Evolutionary conservation across 352 stramenopile species (phyloP).

Genomic region (Sclerospora graminicola): DNA sequence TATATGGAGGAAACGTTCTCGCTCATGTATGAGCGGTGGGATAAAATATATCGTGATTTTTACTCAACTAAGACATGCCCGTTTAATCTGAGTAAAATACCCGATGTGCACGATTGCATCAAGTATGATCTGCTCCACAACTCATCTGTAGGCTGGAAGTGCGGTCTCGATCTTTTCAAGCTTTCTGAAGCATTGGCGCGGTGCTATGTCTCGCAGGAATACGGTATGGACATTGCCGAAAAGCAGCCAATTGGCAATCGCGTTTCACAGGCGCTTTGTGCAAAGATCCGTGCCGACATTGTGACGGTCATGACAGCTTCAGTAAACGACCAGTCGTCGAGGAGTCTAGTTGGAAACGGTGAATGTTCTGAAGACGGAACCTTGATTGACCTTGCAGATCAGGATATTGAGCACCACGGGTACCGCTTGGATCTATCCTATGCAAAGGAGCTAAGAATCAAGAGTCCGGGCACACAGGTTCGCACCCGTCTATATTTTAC

Average conservation of each 20-base stretch:
- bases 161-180: slow-evolving; percentile 88
- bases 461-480: slow-evolving; percentile 79
- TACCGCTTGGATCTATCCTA: slow-evolving; percentile 82
- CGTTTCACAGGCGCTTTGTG: slow-evolving; percentile 94
- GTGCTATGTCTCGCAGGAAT: slow-evolving; percentile 97
- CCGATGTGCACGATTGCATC: slow-evolving; percentile 97
- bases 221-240: slow-evolving; percentile 85
- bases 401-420: slow-evolving; percentile 78
- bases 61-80: slow-evolving; percentile 85
- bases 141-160: slow-evolving; percentile 78
- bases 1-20: slow-evolving; percentile 97
- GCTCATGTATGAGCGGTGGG: slow-evolving; percentile 89
- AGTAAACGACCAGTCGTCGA: slow-evolving; percentile 22
- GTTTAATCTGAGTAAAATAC: slow-evolving; percentile 94
- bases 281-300: slow-evolving; percentile 95
- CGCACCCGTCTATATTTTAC: slow-evolving; percentile 99
- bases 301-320: slow-evolving; percentile 69
- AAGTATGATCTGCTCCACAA: slow-evolving; percentile 99
- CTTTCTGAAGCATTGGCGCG: slow-evolving; percentile 93
- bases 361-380: slow-evolving; percentile 11
- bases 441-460: slow-evolving; percentile 92
- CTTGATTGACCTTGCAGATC: slow-evolving; percentile 24
- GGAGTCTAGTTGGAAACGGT: slow-evolving; percentile 16
- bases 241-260: slow-evolving; percentile 94
- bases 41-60: slow-evolving; percentile 92